Percentiles rank a stretch among this genome's conserved stretches.
Conservation (phyloP, 768 basidiomycete genomes). For the Boletus rubroflammeus region DNA sequence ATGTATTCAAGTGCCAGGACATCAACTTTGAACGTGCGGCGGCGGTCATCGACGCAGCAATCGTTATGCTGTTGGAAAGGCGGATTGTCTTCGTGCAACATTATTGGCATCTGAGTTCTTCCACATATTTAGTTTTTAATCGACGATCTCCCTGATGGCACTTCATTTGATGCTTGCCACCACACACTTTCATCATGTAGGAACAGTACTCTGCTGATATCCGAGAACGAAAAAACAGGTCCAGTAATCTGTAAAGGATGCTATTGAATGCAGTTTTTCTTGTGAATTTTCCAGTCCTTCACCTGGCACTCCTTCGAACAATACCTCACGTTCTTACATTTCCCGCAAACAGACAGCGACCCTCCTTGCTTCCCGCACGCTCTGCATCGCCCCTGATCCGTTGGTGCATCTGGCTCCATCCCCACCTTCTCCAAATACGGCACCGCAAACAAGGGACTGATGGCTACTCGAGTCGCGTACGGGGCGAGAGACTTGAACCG, state of each 20-base stretch:
- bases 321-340: slow-evolving; percentile 40
- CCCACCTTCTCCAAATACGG: slow-evolving; percentile 44
- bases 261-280: slow-evolving; percentile 29
- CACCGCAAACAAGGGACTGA: slow-evolving; percentile 52
- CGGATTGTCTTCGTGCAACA: too few relatives aligned
- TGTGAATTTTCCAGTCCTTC: slow-evolving; percentile 46
- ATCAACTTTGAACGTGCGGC: too few relatives aligned
- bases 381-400: slow-evolving; percentile 10
- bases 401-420: not conserved
- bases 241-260: too few relatives aligned
- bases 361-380: slow-evolving; percentile 20
- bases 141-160: too few relatives aligned
- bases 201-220: not conserved
- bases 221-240: not conserved
- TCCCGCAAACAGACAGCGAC: slow-evolving; percentile 31
- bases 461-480: slow-evolving; percentile 46
- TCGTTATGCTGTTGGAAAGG: too few relatives aligned
- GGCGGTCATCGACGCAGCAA: too few relatives aligned
- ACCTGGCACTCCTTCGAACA: slow-evolving; percentile 46
- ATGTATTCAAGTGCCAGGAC: too few relatives aligned
- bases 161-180: not conserved
- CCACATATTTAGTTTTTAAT: too few relatives aligned
- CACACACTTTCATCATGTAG: not conserved
- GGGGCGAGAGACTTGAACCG: slow-evolving; percentile 41
- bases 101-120: too few relatives aligned